Evolutionary conservation across 495 filamentous ascomycete species (phyloP).

Genomic region (Tuber magnatum): DNA sequence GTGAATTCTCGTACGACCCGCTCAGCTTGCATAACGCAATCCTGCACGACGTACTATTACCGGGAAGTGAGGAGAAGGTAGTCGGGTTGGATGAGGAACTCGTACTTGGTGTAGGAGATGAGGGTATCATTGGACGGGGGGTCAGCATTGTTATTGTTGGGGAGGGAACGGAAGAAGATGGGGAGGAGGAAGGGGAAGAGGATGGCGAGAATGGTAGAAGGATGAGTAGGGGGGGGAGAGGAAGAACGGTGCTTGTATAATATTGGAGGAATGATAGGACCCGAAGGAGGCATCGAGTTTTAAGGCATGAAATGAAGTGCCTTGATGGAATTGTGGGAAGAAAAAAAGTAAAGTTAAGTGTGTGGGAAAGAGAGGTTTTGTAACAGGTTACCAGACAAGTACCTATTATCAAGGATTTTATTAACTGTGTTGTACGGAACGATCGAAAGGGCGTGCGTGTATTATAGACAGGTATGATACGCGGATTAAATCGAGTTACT

Average conservation of each 20-base stretch:
- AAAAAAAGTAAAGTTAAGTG: background rate
- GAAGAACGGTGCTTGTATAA: background rate
- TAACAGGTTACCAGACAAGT: background rate
- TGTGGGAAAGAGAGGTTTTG: background rate
- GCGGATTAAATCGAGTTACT: background rate
- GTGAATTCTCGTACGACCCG: constrained; percentile 34
- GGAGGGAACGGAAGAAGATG: constrained; percentile 23
- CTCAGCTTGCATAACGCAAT: constrained; percentile 26
- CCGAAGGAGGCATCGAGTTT: constrained; percentile 23
- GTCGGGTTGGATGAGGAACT: constrained; percentile 30
- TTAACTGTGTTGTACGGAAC: background rate
- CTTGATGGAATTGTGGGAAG: background rate
- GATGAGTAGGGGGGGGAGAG: background rate
- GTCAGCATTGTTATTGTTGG: constrained; percentile 33
- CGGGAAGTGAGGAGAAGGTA: constrained; percentile 16
- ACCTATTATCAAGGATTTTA: background rate
- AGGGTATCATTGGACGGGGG: constrained; percentile 38
- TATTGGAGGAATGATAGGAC: constrained; percentile 1
- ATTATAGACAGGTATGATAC: background rate
- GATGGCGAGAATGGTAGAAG: constrained; percentile 1
- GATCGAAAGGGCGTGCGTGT: background rate
- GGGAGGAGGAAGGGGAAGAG: constrained; percentile 21
- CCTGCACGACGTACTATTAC: constrained; percentile 27
- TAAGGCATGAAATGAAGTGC: constrained; percentile 2
- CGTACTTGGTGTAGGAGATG: constrained; percentile 35